Evolutionary conservation across 2,329 filamentous ascomycete species (phyloP).

Genomic region (Bisporella sp.): DNA sequence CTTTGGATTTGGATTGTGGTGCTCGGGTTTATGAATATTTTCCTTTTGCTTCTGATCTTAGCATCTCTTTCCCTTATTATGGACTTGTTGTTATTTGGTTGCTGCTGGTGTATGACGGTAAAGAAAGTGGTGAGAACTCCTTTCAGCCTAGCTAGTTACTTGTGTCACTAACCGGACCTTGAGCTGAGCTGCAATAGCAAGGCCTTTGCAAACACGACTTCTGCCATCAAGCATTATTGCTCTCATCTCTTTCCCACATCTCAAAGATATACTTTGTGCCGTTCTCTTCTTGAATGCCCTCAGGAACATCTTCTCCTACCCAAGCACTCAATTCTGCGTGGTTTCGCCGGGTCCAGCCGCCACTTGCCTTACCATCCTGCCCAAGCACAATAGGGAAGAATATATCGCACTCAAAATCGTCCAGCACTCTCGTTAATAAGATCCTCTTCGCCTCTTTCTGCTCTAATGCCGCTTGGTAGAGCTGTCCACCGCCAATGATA

Average conservation of each 20-base stretch:
- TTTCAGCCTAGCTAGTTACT: too few species aligned
- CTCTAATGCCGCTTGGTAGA: conserved; percentile 68
- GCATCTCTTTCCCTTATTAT: too few species aligned
- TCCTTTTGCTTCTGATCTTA: too few species aligned
- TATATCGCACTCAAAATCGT: conserved; percentile 70
- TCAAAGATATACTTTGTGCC: conserved; percentile 63
- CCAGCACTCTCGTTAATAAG: conserved; percentile 61
- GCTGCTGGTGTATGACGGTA: too few species aligned
- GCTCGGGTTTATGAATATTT: too few species aligned
- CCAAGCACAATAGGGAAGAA: conserved; percentile 58
- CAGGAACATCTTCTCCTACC: conserved; percentile 57
- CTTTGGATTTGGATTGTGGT: too few species aligned
- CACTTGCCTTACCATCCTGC: conserved; percentile 16
- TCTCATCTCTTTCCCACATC: conserved; percentile 56
- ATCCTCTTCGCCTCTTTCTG: conserved; percentile 52
- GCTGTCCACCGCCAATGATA: conserved; percentile 83
- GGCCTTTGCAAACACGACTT: too few species aligned
- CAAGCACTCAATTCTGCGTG: conserved; percentile 52
- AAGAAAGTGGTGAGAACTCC: too few species aligned
- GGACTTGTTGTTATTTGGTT: too few species aligned
- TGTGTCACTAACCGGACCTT: too few species aligned
- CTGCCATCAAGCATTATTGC: neutral
- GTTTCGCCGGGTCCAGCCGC: conserved; percentile 46
- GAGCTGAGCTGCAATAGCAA: too few species aligned
- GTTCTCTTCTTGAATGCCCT: conserved; percentile 53